These are phyloP conservation scores for Umbelopsis isabellina DNA, from an alignment of 192 early-diverging fungal species.

Conservation along the genomic window DNA sequence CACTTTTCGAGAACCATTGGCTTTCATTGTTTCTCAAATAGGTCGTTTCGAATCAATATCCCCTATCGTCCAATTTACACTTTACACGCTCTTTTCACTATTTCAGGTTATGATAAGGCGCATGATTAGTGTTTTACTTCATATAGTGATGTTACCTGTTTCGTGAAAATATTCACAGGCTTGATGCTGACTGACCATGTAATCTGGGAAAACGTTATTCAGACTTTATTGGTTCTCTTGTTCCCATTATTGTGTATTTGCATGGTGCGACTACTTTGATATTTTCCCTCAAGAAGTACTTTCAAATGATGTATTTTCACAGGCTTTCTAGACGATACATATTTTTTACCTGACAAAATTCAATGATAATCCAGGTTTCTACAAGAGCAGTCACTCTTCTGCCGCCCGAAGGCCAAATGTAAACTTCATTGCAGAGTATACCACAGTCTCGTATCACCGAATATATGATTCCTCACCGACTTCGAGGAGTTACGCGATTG, in stretches of 20 bases:
- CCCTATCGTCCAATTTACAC: neutral
- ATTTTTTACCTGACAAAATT: too few species aligned
- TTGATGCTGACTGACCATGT: neutral
- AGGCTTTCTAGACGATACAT: too few species aligned
- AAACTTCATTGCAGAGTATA: neutral
- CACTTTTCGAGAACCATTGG: neutral
- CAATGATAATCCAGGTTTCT: too few species aligned
- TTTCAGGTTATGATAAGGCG: neutral
- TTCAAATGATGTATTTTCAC: too few species aligned
- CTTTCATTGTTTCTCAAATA: neutral
- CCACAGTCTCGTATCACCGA: neutral
- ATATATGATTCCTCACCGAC: slow-evolving; percentile 14
- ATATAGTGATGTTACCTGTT: neutral
- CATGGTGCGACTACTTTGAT: too few species aligned
- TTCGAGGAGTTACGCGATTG: slow-evolving; percentile 16
- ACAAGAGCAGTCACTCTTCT: neutral
- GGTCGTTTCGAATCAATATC: neutral
- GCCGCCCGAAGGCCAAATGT: neutral
- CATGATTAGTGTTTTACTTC: neutral
- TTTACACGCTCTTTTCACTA: neutral
- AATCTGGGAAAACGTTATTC: neutral
- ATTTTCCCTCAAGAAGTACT: too few species aligned
- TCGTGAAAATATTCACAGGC: neutral
- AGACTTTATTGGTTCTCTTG: too few species aligned
- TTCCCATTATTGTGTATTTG: too few species aligned